Percentiles rank a stretch among this genome's conserved stretches.
phyloP scores from a whole-genome alignment of 2,329 filamentous ascomycete species.

The Monascus ruber region DNA sequence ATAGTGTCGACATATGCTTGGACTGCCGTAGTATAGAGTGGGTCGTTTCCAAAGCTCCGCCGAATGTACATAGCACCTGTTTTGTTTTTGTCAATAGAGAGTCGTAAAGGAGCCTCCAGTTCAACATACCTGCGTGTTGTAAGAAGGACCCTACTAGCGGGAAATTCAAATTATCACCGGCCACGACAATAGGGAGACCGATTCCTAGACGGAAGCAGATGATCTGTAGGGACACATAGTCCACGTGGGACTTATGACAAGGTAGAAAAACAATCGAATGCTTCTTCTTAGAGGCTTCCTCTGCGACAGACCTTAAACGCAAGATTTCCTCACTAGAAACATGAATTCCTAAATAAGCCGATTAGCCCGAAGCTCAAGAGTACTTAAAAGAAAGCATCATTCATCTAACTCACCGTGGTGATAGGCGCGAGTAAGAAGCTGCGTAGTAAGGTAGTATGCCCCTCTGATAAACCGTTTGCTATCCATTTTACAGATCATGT shows the following conservation, averaged over 20 bases:
- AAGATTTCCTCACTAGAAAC: constrained; percentile 91
- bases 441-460: constrained; percentile 80
- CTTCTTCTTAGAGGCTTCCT: constrained; percentile 71
- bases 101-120: neutral
- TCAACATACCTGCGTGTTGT: constrained; percentile 63
- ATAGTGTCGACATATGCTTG: constrained; percentile 93
- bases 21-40: constrained; percentile 81
- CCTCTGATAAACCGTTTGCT: constrained; percentile 83
- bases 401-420: constrained; percentile 56
- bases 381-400: neutral
- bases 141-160: constrained; percentile 80
- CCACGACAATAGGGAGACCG: constrained; percentile 79
- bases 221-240: constrained; percentile 88
- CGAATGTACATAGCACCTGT: constrained; percentile 86
- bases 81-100: constrained; percentile 7
- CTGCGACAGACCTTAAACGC: constrained; percentile 67
- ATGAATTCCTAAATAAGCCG: constrained; percentile 53
- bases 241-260: constrained; percentile 87
- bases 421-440: constrained; percentile 83
- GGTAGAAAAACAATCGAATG: constrained; percentile 94
- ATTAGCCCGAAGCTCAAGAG: neutral
- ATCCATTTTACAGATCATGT: constrained; percentile 99
- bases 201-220: constrained; percentile 92
- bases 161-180: constrained; percentile 93
- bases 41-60: constrained; percentile 81